phyloP scores from a whole-genome alignment of 2,329 filamentous ascomycete genomes.

The Penicillium sp. region DNA sequence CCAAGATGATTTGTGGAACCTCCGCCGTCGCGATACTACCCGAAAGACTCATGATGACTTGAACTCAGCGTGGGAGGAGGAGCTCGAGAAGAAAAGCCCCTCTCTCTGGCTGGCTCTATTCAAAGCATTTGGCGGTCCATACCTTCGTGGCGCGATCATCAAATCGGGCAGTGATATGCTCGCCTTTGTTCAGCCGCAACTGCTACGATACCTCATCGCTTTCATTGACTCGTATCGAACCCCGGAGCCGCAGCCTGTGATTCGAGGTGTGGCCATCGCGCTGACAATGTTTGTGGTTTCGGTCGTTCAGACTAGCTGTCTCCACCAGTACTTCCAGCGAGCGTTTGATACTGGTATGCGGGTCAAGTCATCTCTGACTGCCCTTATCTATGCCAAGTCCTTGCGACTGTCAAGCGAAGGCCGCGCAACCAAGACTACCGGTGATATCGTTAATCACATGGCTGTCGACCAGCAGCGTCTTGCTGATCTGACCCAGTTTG shows the following conservation, averaged over 20 bases:
- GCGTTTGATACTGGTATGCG: slow-evolving; percentile 96
- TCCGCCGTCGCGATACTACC: slow-evolving; percentile 79
- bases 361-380: slow-evolving; percentile 86
- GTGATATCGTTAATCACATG: slow-evolving; percentile 99
- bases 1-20: slow-evolving; percentile 93
- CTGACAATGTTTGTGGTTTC: slow-evolving; percentile 90
- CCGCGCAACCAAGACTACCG: slow-evolving; percentile 82
- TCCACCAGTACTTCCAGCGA: slow-evolving; percentile 97
- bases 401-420: slow-evolving; percentile 92
- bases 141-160: slow-evolving; percentile 77
- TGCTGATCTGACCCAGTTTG: slow-evolving; percentile 92
- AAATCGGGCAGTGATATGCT: slow-evolving; percentile 86
- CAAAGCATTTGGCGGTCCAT: slow-evolving; percentile 81
- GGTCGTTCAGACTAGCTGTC: slow-evolving; percentile 79
- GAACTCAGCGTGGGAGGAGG: slow-evolving; percentile 71
- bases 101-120: slow-evolving; percentile 87
- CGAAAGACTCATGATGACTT: slow-evolving; percentile 70
- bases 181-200: slow-evolving; percentile 87
- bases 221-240: slow-evolving; percentile 77
- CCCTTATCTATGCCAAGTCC: slow-evolving; percentile 90
- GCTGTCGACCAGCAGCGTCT: slow-evolving; percentile 95
- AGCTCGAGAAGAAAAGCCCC: slow-evolving; percentile 73
- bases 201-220: slow-evolving; percentile 78
- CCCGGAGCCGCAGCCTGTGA: slow-evolving; percentile 69
- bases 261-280: slow-evolving; percentile 84